Evolutionary conservation across 371 early-diverging fungal species (phyloP).

Genomic region (Circinella umbellata): DNA sequence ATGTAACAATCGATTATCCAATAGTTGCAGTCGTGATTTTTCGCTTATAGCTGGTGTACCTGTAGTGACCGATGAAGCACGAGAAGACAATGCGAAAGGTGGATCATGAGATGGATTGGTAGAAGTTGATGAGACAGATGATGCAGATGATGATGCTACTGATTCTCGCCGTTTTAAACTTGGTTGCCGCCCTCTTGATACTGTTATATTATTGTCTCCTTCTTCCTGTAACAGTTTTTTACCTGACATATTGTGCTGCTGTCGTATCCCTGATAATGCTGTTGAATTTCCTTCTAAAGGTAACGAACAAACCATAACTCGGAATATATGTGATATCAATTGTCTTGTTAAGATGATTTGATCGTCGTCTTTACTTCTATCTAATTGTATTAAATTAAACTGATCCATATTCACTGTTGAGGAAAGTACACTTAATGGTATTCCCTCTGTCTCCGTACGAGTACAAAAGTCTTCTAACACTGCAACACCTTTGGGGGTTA

Average conservation of each 20-base stretch:
- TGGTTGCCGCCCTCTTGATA: too few relatives aligned
- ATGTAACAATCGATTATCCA: constrained; percentile 40
- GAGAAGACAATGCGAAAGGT: constrained; percentile 23
- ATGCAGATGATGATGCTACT: constrained; percentile 16
- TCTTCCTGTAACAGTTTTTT: background rate
- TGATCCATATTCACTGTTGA: constrained; percentile 22
- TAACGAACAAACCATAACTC: constrained; percentile 43
- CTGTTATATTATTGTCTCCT: too few relatives aligned
- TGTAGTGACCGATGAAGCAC: constrained; percentile 13
- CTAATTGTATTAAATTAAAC: constrained; percentile 35
- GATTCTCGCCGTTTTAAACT: constrained; percentile 9
- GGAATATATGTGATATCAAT: constrained; percentile 29
- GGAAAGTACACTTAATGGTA: background rate
- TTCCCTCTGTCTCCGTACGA: constrained; percentile 35
- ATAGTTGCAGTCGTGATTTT: constrained; percentile 35
- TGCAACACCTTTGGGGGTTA: constrained; percentile 64
- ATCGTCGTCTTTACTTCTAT: constrained; percentile 44
- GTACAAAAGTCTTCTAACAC: constrained; percentile 54
- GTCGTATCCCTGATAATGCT: background rate
- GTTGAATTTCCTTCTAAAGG: constrained; percentile 34
- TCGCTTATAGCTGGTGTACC: constrained; percentile 14
- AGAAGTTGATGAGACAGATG: constrained; percentile 17
- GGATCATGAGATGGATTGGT: constrained; percentile 13
- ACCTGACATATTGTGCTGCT: background rate
- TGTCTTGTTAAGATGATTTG: constrained; percentile 34